Evolutionary conservation across 1,139 yeast genomes (phyloP).

Genomic region (Zhuliangozyma blackwelliae): DNA sequence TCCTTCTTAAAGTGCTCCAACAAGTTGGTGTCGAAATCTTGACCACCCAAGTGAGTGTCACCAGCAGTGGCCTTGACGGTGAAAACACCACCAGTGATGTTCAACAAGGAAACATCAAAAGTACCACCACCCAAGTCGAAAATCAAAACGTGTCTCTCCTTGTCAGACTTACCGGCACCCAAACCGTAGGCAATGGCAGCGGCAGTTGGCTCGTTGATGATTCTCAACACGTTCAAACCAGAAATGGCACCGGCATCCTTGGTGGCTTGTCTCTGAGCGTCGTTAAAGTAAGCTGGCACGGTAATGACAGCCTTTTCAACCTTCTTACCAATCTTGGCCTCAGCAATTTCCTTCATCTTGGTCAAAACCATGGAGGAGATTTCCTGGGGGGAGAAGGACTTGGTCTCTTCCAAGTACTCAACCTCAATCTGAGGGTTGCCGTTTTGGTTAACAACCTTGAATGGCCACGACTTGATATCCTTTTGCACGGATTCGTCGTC

Average conservation of each 20-base stretch:
- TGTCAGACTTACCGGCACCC: conserved; percentile 87
- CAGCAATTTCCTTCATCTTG: conserved; percentile 98
- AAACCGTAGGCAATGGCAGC: conserved; percentile 99
- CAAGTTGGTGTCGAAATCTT: conserved; percentile 96
- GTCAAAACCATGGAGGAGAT: conserved; percentile 93
- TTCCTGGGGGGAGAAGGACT: conserved; percentile 96
- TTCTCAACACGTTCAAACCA: conserved; percentile 93
- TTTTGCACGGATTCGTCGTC: conserved; percentile 88
- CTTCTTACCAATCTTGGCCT: conserved; percentile 88
- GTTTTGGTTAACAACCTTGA: conserved; percentile 80
- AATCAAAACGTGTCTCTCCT: conserved; percentile 85
- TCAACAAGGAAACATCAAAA: conserved; percentile 94
- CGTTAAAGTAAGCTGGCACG: conserved; percentile 97
- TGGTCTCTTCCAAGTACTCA: conserved; percentile 89
- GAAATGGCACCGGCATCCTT: conserved; percentile 98
- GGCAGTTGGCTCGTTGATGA: conserved; percentile 97
- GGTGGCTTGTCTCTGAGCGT: conserved; percentile 97
- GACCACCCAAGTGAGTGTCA: conserved; percentile 99
- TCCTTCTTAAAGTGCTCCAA: conserved; percentile 91
- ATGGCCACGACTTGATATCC: conserved; percentile 97
- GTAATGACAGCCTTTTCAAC: conserved; percentile 95
- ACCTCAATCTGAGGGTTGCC: conserved; percentile 93
- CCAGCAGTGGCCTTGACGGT: conserved; percentile 99
- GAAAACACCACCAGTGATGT: conserved; percentile 98
- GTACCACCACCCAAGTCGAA: conserved; percentile 99